phyloP scores from a whole-genome alignment of 192 early-diverging fungal species.

The Phycomyces nitens region DNA sequence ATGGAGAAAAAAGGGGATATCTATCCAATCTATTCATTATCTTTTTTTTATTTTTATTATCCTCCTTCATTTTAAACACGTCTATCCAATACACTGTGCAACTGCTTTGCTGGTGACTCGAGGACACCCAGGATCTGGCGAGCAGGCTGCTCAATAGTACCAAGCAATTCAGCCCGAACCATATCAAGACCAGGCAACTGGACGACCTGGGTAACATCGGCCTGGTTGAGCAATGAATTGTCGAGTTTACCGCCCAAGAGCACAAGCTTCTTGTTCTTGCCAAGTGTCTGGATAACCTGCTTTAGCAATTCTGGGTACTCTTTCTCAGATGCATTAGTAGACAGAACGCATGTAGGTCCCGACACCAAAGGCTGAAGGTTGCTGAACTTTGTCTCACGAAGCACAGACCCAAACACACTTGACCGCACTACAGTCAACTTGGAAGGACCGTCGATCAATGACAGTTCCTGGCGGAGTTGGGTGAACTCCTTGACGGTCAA shows the following conservation, averaged over 20 bases:
- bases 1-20: too few species aligned
- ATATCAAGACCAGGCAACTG: conserved; percentile 47
- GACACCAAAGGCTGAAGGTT: conserved; percentile 48
- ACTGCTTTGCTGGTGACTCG: conserved; percentile 30
- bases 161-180: conserved; percentile 42
- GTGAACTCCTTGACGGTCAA: conserved; percentile 51
- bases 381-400: conserved; percentile 41
- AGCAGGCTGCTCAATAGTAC: conserved; percentile 44
- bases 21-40: too few species aligned
- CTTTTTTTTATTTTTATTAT: background rate
- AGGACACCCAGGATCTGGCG: conserved; percentile 38
- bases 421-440: conserved; percentile 44
- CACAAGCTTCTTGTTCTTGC: conserved; percentile 53
- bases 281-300: conserved; percentile 37
- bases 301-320: conserved; percentile 38
- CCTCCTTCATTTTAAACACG: conserved; percentile 11
- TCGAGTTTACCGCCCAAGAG: conserved; percentile 57
- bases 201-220: conserved; percentile 43
- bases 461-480: conserved; percentile 44
- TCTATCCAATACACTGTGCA: conserved; percentile 35
- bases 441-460: conserved; percentile 9
- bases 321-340: conserved; percentile 39
- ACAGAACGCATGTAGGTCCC: conserved; percentile 52
- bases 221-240: conserved; percentile 44
- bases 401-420: conserved; percentile 44